Evolutionary conservation across 345 rosid genomes (phyloP).

Genomic region (Salix koriyanagi): DNA sequence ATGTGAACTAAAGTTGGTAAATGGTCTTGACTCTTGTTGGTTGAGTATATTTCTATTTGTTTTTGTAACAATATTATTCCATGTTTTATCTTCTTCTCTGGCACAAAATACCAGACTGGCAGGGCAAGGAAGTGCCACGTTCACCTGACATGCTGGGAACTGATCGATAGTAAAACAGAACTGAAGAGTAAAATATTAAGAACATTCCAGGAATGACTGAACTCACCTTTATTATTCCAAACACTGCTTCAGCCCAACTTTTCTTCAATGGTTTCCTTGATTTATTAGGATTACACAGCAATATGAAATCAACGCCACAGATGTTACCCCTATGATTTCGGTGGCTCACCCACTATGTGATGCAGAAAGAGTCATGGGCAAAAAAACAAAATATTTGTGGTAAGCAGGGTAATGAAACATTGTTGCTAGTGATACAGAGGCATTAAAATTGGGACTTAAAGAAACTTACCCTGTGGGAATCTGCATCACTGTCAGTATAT

Average conservation of each 20-base stretch:
- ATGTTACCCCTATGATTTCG: constrained; percentile 92
- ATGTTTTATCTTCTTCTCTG: not conserved
- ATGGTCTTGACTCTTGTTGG: not conserved
- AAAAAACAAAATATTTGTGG: not conserved
- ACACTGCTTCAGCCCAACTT: constrained; percentile 70
- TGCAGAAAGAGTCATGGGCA: not conserved
- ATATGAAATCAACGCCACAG: constrained; percentile 97
- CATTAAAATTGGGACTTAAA: not conserved
- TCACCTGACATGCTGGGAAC: not conserved
- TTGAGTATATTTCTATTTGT: not conserved
- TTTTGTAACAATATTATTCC: not conserved
- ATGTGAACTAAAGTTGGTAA: not conserved
- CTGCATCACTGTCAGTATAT: constrained; percentile 67
- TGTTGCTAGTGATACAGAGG: not conserved
- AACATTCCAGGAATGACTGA: constrained; percentile 1
- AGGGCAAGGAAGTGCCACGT: not conserved
- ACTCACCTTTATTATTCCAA: constrained; percentile 66
- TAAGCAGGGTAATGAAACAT: not conserved
- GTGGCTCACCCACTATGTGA: constrained; percentile 88
- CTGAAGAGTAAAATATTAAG: not conserved
- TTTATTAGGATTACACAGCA: constrained; percentile 70
- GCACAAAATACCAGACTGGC: not conserved
- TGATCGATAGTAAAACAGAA: not conserved
- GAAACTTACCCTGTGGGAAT: constrained; percentile 74
- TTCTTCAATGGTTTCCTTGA: constrained; percentile 50